Evolutionary conservation across 2,329 filamentous ascomycete genomes (phyloP), one percentile per base, ranked within the genome.

Genomic region (Sordariomycetes sp.): DNA sequence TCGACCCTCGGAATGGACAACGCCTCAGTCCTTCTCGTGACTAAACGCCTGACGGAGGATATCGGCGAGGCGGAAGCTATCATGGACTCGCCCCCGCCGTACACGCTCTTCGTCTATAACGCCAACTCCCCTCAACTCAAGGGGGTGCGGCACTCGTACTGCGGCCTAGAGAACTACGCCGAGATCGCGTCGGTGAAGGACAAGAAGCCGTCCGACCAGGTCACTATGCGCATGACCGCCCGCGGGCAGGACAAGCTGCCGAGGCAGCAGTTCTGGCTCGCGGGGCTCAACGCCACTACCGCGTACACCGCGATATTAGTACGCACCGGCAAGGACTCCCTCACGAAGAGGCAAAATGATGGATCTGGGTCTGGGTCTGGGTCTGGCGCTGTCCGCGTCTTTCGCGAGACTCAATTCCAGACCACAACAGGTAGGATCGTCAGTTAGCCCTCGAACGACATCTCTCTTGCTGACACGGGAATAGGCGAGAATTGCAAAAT

Each of bases 221-320:
- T 83, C 34, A 74, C 72, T 15, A 82, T 80, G 52, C 76, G 80
- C 45, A 87, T 95, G 76, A 91, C 85, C 2, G 83, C 76, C 32
- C 79, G 83, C 35, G 88, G 82, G 3, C 72, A 77, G 1, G 82
- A 82, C 3, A 81, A 81, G 55, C 75, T 84, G 59, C 89, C 89
- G 1, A 91, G 90, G 67, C 86, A 95, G 67, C 90, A 96, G 65
- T 96, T 99, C 68, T 90, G 92, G 64, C 77, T 96, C 53, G 82
- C 79, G 42, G 82, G 84, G 0, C 78, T 99, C 48, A 88, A 90
- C 60, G 72, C 78, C 3, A 89, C 82, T 62, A 84, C 86, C 4
- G 74, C 71, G 0, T 97, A 97, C 65, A 74, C 76, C 42, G 90
- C 83, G 0, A 85, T 90, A 57, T 72, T 96, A 15, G 87, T 88